Conservation (phyloP, 257 asterid species). For the Avicennia marina region DNA sequence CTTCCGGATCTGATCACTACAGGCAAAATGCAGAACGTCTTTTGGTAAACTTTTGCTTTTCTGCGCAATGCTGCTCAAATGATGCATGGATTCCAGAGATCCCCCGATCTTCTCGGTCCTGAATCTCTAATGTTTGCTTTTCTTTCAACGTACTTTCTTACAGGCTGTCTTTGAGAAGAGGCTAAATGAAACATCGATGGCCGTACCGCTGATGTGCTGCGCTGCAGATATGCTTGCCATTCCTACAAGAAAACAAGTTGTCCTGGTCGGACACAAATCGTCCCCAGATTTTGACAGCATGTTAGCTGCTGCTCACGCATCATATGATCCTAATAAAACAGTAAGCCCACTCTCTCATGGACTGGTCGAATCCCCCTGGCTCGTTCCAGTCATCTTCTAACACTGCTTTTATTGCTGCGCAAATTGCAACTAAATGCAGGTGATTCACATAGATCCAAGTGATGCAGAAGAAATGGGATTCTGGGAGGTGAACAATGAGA, state of each 20-base stretch:
- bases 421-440: slow-evolving; percentile 46
- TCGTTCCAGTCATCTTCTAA: not conserved
- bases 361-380: not conserved
- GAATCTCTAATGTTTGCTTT: not conserved
- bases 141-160: not conserved
- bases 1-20: slow-evolving; percentile 47
- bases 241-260: slow-evolving; percentile 74
- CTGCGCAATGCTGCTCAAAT: not conserved
- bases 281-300: slow-evolving; percentile 41
- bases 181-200: slow-evolving; percentile 58
- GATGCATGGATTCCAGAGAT: no score
- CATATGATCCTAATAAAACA: slow-evolving; percentile 63
- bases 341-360: slow-evolving; percentile 27
- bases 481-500: slow-evolving; percentile 62
- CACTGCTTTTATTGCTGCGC: not conserved
- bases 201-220: slow-evolving; percentile 88
- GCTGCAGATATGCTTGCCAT: slow-evolving; percentile 72
- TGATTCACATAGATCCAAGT: slow-evolving; percentile 70
- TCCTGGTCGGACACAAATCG: slow-evolving; percentile 48
- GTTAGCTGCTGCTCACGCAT: slow-evolving; percentile 77
- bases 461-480: slow-evolving; percentile 58
- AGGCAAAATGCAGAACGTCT: slow-evolving; percentile 57
- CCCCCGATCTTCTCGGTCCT: no score
- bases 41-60: slow-evolving; percentile 38
- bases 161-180: slow-evolving; percentile 96